Percentiles rank a stretch among this genome's conserved stretches.
Conservation (phyloP, 345 rosid species). For the Lumnitzera racemosa region DNA sequence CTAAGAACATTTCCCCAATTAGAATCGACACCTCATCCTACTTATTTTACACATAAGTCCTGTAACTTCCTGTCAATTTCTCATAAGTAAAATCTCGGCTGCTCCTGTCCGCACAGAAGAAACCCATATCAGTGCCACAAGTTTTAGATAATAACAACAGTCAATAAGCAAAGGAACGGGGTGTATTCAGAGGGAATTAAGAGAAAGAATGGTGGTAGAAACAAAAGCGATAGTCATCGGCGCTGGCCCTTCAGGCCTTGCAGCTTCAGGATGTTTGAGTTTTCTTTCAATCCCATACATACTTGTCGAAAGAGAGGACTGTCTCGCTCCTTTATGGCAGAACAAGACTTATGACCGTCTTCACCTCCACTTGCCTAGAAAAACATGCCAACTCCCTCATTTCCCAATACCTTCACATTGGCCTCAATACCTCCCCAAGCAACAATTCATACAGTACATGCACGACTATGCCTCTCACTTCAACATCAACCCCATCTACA, state of each 20-base stretch:
- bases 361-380: slow-evolving; percentile 64
- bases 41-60: no score
- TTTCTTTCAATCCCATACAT: slow-evolving; percentile 49
- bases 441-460: slow-evolving; percentile 44
- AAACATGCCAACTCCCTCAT: slow-evolving; percentile 52
- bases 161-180: no score
- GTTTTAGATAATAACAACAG: no score
- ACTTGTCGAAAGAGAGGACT: slow-evolving; percentile 59
- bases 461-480: slow-evolving; percentile 49
- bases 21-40: no score
- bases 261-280: slow-evolving; percentile 56
- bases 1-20: no score
- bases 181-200: no score
- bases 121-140: no score
- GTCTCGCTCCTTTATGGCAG: slow-evolving; percentile 60
- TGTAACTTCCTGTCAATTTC: no score
- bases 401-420: slow-evolving; percentile 35
- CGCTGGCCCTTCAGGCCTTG: slow-evolving; percentile 71
- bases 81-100: no score
- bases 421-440: slow-evolving; percentile 42
- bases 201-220: background rate
- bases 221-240: slow-evolving; percentile 47
- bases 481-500: slow-evolving; percentile 41
- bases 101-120: no score
- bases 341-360: slow-evolving; percentile 66